Evolutionary conservation across 176 grass and related monocot genomes (phyloP), one percentile per base, ranked within the genome.

Genomic region (Sorghum bicolor): DNA sequence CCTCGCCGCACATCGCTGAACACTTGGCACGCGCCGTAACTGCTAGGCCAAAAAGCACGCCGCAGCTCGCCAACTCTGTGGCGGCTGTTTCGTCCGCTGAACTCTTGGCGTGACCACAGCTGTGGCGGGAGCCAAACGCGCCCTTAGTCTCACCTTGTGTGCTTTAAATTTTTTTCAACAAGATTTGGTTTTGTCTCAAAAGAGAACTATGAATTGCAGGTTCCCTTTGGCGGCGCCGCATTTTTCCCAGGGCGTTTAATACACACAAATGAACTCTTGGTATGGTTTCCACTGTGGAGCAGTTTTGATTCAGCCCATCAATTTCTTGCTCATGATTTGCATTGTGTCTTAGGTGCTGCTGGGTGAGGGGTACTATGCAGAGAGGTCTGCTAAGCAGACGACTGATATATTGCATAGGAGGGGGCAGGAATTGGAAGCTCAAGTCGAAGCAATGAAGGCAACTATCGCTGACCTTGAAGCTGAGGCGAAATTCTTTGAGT

Each of bases 251-350:
- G 96, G 2, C 84, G 81, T n/a, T 86, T 99, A 43, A 89, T 96
- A 78, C 96, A 96, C 86, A 96, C 96, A 10, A 99, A 99, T 24
- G 87, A 99, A 66, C 83, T 96, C 20, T 20, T 96, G 93, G 93
- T 96, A 91, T 78, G 60, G 10, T 83, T 26, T 45, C 36, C 26
- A 64, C 39, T 12, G 17, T 76, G 10, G 22, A 15, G 6, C 22
- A 37, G 1, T 61, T 75, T 53, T 28, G 10, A 13, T 74, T 38
- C 6, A 10, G 10, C 77, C 41, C 67, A 33, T 82, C 24, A 61
- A 40, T 76, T 19, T 87, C 20, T 34, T 67, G 50, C 29, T 75
- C 40, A 33, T 70, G 47, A 48, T 58, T 77, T 85, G 47, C 9
- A 37, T 81, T 82, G 15, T 80, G 61, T 58, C 30, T 72, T 80